Percentiles rank a stretch among this genome's conserved stretches.
Conservation (phyloP, 2,329 filamentous ascomycete genomes). For the Cladosporium halotolerans region DNA sequence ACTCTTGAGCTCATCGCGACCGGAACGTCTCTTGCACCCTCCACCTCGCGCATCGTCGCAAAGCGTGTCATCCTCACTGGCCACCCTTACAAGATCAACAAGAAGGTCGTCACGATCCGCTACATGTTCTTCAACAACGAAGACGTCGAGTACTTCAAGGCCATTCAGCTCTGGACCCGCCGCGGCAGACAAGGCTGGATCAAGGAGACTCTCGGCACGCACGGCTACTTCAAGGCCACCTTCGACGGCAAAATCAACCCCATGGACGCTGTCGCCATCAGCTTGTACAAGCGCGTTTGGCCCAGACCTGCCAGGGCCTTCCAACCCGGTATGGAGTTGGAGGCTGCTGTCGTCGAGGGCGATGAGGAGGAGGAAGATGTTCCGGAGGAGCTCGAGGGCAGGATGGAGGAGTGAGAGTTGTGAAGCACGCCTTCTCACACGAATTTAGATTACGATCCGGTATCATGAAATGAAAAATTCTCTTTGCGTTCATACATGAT, state of each 20-base stretch:
- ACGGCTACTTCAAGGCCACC: constrained; percentile 99
- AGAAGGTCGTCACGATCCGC: constrained; percentile 89
- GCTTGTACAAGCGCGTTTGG: constrained; percentile 50
- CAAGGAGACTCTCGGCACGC: constrained; percentile 90
- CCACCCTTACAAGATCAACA: constrained; percentile 98
- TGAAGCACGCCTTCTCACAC: background rate
- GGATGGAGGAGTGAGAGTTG: constrained; percentile 4
- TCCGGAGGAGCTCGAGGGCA: background rate
- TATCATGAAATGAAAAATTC: constrained; percentile 7
- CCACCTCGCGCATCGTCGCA: constrained; percentile 71
- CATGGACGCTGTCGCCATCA: constrained; percentile 87
- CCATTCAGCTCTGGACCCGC: constrained; percentile 88
- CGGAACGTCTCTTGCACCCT: constrained; percentile 75
- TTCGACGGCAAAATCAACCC: constrained; percentile 96
- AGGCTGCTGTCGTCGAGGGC: constrained; percentile 7
- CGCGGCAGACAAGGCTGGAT: constrained; percentile 82
- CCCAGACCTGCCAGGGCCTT: constrained; percentile 48
- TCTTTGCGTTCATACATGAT: background rate
- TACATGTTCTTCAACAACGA: constrained; percentile 99
- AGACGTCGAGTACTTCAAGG: constrained; percentile 97
- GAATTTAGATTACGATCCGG: constrained; percentile 10
- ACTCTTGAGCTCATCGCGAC: constrained; percentile 66
- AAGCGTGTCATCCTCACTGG: constrained; percentile 92
- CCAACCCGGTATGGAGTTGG: constrained; percentile 7
- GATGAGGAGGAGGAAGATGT: constrained; percentile 11